Conservation (phyloP, 2,329 filamentous ascomycete genomes). For the Cadophora sp. region DNA sequence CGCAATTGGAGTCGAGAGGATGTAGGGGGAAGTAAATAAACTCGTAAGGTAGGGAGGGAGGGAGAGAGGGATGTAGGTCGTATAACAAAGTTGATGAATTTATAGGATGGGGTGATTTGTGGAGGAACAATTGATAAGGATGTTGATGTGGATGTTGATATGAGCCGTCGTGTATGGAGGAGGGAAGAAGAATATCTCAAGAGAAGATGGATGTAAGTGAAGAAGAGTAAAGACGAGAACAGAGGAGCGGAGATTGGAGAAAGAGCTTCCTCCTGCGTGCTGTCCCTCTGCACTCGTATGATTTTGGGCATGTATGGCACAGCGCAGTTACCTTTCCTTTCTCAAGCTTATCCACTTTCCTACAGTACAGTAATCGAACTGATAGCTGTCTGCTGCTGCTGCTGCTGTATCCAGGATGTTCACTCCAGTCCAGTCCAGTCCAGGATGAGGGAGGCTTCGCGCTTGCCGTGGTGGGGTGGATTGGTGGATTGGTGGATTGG, state of each 20-base stretch:
- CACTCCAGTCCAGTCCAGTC: neutral
- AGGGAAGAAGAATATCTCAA: neutral
- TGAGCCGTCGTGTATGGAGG: neutral
- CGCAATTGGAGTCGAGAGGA: neutral
- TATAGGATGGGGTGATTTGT: neutral
- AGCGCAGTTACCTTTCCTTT: neutral
- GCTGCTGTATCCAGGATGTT: neutral
- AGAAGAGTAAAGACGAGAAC: neutral
- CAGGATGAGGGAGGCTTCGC: neutral
- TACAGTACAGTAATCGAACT: constrained; percentile 2
- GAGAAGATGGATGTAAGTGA: neutral
- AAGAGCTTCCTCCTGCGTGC: neutral
- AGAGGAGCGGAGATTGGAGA: neutral
- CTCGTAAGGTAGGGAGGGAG: neutral
- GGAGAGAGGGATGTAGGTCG: no score
- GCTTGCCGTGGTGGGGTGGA: neutral
- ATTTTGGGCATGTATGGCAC: neutral
- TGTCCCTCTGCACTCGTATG: constrained; percentile 8
- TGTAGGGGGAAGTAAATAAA: neutral
- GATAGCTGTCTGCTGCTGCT: neutral
- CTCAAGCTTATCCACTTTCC: neutral
- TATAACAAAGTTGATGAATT: neutral
- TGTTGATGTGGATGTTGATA: neutral
- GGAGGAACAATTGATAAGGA: neutral
- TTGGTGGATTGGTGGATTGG: no score